Evolutionary conservation across 352 stramenopile genomes (phyloP), one percentile per base, ranked within the genome.

Genomic region (Phytophthora europaea): DNA sequence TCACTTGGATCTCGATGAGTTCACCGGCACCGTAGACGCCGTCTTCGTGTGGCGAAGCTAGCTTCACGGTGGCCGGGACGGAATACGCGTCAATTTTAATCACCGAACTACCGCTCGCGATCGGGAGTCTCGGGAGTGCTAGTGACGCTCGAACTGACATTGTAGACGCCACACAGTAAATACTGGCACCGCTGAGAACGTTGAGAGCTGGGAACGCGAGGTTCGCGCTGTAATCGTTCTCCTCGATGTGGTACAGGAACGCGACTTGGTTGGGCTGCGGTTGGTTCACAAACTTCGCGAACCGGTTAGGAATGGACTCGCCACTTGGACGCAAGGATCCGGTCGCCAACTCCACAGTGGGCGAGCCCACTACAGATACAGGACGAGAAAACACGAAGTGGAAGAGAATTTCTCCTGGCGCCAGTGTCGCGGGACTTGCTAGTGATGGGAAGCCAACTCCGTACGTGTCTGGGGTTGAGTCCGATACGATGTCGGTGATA

Each of bases 361-460:
- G 85, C 0, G 68, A 59, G 2, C 76, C 85, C 18, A 84, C 57
- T 3, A 95, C 80, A 9, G 67, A 67, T 2, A 95, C 83, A 0
- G 83, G 47, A 4, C 84, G 76, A 23, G 83, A 91, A 65, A 93
- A 95, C 9, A 88, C 69, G 8, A 94, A 4, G 15, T 84, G 76
- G 56, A 95, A 94, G 1, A 89, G 69, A 55, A 95, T 91, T 48
- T 95, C 85, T 1, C 88, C 88, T 4, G 88, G 82, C 52, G 63
- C 79, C 10, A 93, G 79, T 0, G 70, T 76, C 8, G 57, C n/a
- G 2, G 88, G 88, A 54, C 85, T 94, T 2, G 85, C 64, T 12
- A 73, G 51, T 0, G 85, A 61, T 5, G 88, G 88, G 50, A 81
- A 94, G 0, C 79, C 84, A 56, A 94, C 86, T 2, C 88, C 86